Conservation (phyloP, 2,329 filamentous ascomycete species). For the Fusarium coffeatum region DNA sequence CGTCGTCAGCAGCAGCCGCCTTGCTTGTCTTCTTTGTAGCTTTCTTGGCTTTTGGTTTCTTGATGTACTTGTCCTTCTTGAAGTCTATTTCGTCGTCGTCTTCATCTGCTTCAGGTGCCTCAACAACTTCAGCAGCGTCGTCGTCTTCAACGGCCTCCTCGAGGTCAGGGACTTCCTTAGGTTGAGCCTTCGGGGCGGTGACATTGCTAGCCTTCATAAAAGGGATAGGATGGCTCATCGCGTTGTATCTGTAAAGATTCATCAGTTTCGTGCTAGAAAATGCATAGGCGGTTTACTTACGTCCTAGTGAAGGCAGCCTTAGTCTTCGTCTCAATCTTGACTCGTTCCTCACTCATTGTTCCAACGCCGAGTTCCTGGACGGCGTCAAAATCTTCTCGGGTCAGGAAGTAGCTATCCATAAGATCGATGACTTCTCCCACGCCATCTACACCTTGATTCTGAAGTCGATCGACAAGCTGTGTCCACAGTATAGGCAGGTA, state of each 20-base stretch:
- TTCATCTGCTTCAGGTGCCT: constrained; percentile 71
- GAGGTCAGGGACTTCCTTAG: constrained; percentile 86
- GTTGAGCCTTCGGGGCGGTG: constrained; percentile 75
- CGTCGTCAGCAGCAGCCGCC: constrained; percentile 59
- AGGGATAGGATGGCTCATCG: constrained; percentile 85
- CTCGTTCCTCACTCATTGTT: constrained; percentile 77
- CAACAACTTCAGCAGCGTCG: constrained; percentile 72
- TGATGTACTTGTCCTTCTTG: constrained; percentile 96
- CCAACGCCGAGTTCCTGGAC: constrained; percentile 93
- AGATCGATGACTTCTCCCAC: constrained; percentile 88
- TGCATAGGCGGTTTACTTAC: constrained; percentile 63
- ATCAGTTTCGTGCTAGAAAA: constrained; percentile 8
- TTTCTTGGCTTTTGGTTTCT: constrained; percentile 81
- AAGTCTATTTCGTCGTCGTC: constrained; percentile 80
- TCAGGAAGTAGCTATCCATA: constrained; percentile 98
- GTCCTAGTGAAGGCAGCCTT: constrained; percentile 90
- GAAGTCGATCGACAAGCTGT: constrained; percentile 78
- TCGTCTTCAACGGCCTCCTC: constrained; percentile 97
- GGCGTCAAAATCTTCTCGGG: constrained; percentile 92
- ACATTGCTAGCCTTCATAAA: constrained; percentile 94
- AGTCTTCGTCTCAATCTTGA: constrained; percentile 85
- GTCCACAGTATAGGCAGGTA: constrained; percentile 92
- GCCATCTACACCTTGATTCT: constrained; percentile 82
- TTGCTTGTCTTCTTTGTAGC: constrained; percentile 58
- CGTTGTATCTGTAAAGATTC: constrained; percentile 75